Evolutionary conservation across 257 asterid species (phyloP).

Genomic region (Cinchona pubescens): DNA sequence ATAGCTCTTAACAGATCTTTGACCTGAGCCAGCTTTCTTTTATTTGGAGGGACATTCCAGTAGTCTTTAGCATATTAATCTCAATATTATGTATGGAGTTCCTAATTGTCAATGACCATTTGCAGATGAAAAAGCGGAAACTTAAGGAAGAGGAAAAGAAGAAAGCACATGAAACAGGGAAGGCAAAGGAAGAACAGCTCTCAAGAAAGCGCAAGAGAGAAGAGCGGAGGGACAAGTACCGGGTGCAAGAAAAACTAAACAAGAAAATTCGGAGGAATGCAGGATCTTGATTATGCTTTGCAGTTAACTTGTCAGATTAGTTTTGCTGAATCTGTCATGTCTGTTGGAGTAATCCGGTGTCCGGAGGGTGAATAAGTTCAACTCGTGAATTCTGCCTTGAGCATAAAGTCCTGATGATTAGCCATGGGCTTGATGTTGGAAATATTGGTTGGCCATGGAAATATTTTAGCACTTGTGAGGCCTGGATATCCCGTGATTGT

Average conservation of each 20-base stretch:
- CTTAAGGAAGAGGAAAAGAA: constrained; percentile 55
- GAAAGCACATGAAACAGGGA: constrained; percentile 53
- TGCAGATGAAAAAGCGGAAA: constrained; percentile 63
- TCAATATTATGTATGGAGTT: neutral
- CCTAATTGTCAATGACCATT: constrained; percentile 14
- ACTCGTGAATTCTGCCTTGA: neutral
- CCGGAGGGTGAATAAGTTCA: neutral
- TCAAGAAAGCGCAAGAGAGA: constrained; percentile 82
- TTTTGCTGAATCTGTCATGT: neutral
- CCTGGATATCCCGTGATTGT: neutral
- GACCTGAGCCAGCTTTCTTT: neutral
- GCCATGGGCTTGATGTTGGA: neutral
- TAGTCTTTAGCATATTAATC: neutral
- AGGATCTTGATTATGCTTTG: constrained; percentile 23
- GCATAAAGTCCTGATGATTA: neutral
- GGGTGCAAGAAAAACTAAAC: constrained; percentile 62
- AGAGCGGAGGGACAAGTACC: constrained; percentile 75
- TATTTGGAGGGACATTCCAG: neutral
- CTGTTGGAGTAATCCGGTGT: neutral
- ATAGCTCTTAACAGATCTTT: neutral
- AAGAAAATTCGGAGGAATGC: constrained; percentile 61
- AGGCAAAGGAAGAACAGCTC: constrained; percentile 71
- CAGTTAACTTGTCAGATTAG: neutral
- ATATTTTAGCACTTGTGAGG: neutral
- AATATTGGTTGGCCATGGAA: neutral